phyloP scores from a whole-genome alignment of 2,329 filamentous ascomycete genomes.

The Alternaria sp. region DNA sequence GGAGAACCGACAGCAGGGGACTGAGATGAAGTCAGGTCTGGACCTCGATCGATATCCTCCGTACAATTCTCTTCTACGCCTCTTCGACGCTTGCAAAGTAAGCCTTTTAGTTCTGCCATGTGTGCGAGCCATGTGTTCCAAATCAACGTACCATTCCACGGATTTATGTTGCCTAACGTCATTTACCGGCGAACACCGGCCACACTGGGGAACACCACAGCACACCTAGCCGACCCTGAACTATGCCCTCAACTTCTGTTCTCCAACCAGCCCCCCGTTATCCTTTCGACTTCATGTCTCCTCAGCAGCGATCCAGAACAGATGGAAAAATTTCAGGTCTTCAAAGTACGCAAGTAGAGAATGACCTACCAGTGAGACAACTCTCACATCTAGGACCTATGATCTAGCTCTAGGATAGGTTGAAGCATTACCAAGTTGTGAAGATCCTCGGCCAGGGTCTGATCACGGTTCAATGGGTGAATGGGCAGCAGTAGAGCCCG shows the following conservation, averaged over 20 bases:
- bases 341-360: background rate
- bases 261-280: background rate
- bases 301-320: background rate
- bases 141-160: background rate
- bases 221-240: background rate
- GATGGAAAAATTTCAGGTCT: background rate
- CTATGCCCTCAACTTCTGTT: background rate
- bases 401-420: background rate
- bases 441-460: background rate
- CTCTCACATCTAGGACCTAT: background rate
- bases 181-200: constrained; percentile 4
- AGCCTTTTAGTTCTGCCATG: background rate
- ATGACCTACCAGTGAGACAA: background rate
- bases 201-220: background rate
- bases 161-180: background rate
- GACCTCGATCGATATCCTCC: constrained; percentile 8
- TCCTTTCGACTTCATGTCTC: background rate
- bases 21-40: background rate
- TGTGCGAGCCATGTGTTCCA: background rate
- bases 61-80: background rate
- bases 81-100: background rate
- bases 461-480: background rate
- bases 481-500: background rate
- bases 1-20: constrained; percentile 3
- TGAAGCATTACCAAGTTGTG: background rate